Evolutionary conservation across 257 asterid species (phyloP), one percentile per base, ranked within the genome.

Genomic region (Rhazya stricta): DNA sequence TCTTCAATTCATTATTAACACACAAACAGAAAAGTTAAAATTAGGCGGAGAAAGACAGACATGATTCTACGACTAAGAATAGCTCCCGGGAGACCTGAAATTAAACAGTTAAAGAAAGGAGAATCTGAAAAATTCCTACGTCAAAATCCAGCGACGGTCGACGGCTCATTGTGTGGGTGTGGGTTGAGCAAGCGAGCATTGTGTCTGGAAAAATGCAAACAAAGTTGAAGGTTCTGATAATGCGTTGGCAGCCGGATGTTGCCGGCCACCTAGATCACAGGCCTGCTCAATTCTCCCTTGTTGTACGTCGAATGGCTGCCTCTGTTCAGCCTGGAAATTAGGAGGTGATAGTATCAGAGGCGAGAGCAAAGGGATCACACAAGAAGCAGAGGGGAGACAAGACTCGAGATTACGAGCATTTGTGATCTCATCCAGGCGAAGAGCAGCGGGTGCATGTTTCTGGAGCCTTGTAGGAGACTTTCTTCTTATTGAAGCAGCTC

Each of bases 311-410:
- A 36, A 34, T 23, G 67, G 21, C 8, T 13, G n/a, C 11, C 16
- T 34, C 2, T 10, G 66, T 21, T 11, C 77, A n/a, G 4, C 58
- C 36, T 32, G 61, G 6, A 12, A 29, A 37, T n/a, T 39, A 16
- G 69, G 76, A 50, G 85, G 85, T 61, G 85, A 73, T 12, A 73
- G 34, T 39, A 83, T 46, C 1, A 79, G 80, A 61, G 87, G 83
- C 25, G 79, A 69, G 5, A 79, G 57, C 75, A 79, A 46, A 73
- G 78, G 82, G 34, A 75, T 58, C 2, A 23, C 58, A 5, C 23
- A 54, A 63, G 79, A 63, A 63, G 69, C 79, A 15, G 73, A 32
- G 13, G 78, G 32, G 36, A 67, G 27, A 61, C 23, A 71, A 19
- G 80, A 67, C n/a, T 41, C 45, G 51, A 23, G 61, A 36, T 51